These are phyloP conservation scores for Curvularia lunata DNA, from an alignment of 2,329 filamentous ascomycete species.

Conservation along the genomic window DNA sequence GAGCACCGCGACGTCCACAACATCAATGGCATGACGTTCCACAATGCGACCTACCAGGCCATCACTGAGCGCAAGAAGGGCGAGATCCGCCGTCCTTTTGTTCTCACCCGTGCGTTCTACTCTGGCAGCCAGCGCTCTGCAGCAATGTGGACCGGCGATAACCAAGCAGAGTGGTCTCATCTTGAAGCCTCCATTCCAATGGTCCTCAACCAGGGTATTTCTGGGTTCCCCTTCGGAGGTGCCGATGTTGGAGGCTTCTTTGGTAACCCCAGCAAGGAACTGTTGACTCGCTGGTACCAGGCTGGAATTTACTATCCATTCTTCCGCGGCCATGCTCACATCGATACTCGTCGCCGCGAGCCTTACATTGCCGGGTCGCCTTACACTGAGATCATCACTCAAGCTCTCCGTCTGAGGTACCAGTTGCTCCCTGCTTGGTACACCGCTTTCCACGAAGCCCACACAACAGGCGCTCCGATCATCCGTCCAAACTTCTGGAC, in stretches of 20 bases:
- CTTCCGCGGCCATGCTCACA: slow-evolving; percentile 96
- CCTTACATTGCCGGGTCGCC: slow-evolving; percentile 88
- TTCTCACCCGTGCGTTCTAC: slow-evolving; percentile 91
- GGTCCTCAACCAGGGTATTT: slow-evolving; percentile 89
- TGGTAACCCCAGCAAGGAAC: slow-evolving; percentile 90
- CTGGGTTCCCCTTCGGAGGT: slow-evolving; percentile 91
- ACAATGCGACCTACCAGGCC: slow-evolving; percentile 91
- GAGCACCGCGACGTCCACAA: slow-evolving; percentile 98
- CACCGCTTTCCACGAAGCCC: slow-evolving; percentile 91
- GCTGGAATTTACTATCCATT: slow-evolving; percentile 97
- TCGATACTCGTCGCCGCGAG: slow-evolving; percentile 91
- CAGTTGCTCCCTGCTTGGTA: slow-evolving; percentile 93
- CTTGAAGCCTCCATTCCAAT: slow-evolving; percentile 90
- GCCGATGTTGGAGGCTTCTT: slow-evolving; percentile 99
- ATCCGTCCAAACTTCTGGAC: slow-evolving; percentile 92
- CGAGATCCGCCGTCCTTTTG: slow-evolving; percentile 83
- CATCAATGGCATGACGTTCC: slow-evolving; percentile 90
- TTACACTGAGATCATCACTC: slow-evolving; percentile 83
- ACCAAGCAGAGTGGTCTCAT: slow-evolving; percentile 91
- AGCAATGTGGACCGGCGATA: slow-evolving; percentile 99
- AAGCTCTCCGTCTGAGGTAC: slow-evolving; percentile 87
- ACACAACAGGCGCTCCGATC: slow-evolving; percentile 82
- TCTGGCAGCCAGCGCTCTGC: slow-evolving; percentile 87
- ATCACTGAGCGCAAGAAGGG: slow-evolving; percentile 84
- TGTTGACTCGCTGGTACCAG: slow-evolving; percentile 95